Base-by-base conservation (phyloP, 2,329 filamentous ascomycete species). In the Xylaria sp. region DNA sequence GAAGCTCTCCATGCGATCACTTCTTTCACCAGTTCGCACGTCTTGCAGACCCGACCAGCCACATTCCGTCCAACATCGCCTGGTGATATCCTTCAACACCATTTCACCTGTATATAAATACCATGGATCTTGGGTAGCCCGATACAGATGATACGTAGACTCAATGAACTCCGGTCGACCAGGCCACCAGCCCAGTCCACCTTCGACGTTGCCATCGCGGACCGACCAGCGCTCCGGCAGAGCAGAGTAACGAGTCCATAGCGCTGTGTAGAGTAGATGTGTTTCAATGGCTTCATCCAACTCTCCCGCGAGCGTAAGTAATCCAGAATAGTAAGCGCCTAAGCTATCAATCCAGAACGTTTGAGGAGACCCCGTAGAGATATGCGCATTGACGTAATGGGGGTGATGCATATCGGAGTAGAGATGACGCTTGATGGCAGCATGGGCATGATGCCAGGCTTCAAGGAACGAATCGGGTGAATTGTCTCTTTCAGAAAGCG, bases 1-100 rank as follows among this genome's bases (percentile, higher is more conserved):
- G 85, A 98, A 99, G 78, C 95, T 98, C 81, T 99, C 96, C 96
- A 98, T 98, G 40, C 96, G 91, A 78, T 99, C 94, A 74, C 89
- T 93, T 80, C 93, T 89, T 80, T 97, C 93, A 3, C 95, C 95
- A 5, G 88, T 93, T 40, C 90, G 84, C 9, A 95, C 92, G 78
- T 94, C 91, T 75, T 94, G 91, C 42, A 98, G 85, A 0, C 95
- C 95, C 15, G 95, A 93, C 94, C 95, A 98, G 48, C 96, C 96
- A 75, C 96, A 99, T 70, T 88, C 87, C 0, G 94, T 93, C 89
- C 93, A 94, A 80, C 96, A 99, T 63, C 95, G 88, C 58, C 93
- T 87, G 75, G 92, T 91, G 75, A 99, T 94, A 77, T 99, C 96
- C 66, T 89, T 88, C 64, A 97, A 84, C 0, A 94, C 91, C 96